Base-by-base conservation (phyloP, 352 stramenopile species). In the Phytophthora litchii region DNA sequence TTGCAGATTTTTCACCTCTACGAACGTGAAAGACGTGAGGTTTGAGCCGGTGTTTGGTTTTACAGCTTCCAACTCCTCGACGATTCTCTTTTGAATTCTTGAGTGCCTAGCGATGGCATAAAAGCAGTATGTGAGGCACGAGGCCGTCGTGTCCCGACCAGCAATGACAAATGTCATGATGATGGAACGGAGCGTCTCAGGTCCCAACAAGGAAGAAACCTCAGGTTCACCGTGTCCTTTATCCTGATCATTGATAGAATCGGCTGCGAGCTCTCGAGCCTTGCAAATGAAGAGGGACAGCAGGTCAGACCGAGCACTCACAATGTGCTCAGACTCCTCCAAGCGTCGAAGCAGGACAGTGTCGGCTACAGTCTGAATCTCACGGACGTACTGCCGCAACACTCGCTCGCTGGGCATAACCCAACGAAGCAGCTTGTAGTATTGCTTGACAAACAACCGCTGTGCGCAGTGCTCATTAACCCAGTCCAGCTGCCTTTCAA, bases 141-240 rank as follows among this genome's bases (percentile, higher is more conserved):
- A 72, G 3, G 78, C 65, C 0, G 83, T 94, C 7, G 85, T 95
- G 53, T 95, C 88, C 45, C 86, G 87, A n/a, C 86, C 88, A n/a
- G 76, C 88, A 54, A 95, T 88, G 25, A 95, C 72, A 20, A 95
- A 89, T 6, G 83, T 92, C 32, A 92, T 64, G 19, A 90, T 72
- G 44, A 89, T 82, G 16, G 84, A 86, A 10, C 72, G 67, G 12
- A 94, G 64, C 6, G 77, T 86, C 10, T 41, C 56, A 23, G 43
- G 56, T 52, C 51, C 32, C 31, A 53, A 55, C 45, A 64, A 62
- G 9, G 58, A 73, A 35, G 27, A 61, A n/a, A 21, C 60, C 8
- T 52, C 43, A 42, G 1, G 8, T 10, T 43, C 32, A 3, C 25
- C 6, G 10, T 13, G 27, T 4, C 14, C 44, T 0, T 20, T 9